These are phyloP conservation scores for Penicillium italicum DNA, from an alignment of 2,329 filamentous ascomycete genomes.

Conservation along the genomic window DNA sequence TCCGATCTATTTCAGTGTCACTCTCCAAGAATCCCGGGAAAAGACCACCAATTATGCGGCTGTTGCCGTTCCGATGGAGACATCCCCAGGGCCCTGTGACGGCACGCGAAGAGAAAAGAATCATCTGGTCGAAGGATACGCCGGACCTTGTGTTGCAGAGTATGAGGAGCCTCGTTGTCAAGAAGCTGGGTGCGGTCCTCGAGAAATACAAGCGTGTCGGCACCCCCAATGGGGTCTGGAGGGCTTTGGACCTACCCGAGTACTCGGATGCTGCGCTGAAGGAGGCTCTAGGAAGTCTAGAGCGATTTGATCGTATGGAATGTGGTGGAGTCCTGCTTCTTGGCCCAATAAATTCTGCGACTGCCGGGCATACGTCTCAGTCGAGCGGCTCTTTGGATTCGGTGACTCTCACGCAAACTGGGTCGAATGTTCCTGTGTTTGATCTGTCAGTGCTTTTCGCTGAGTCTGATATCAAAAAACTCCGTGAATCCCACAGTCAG, in stretches of 20 bases:
- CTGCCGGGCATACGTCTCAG: neutral
- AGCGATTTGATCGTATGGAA: conserved; percentile 28
- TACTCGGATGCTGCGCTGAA: conserved; percentile 20
- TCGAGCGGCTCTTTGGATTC: conserved; percentile 21
- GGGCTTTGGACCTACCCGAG: conserved; percentile 19
- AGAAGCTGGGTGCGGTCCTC: conserved; percentile 36
- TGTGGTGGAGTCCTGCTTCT: conserved; percentile 30
- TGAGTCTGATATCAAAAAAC: conserved; percentile 26
- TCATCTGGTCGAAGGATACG: conserved; percentile 51
- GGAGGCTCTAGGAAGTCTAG: conserved; percentile 20
- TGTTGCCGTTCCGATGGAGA: conserved; percentile 39
- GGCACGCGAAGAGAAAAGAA: conserved; percentile 23
- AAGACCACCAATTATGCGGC: conserved; percentile 13
- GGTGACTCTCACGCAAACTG: conserved; percentile 28
- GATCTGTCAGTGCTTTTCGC: conserved; percentile 35
- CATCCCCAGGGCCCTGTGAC: conserved; percentile 29
- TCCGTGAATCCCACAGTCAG: conserved; percentile 26
- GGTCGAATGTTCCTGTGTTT: conserved; percentile 37
- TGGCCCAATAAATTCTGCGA: neutral
- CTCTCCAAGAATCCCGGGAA: conserved; percentile 11
- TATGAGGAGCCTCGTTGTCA: conserved; percentile 37
- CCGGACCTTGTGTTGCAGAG: conserved; percentile 39
- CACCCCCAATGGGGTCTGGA: conserved; percentile 28
- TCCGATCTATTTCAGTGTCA: conserved; percentile 20
- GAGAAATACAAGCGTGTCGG: conserved; percentile 18